Conservation (phyloP, 1,284 basidiomycete genomes). For the Cryptococcus wingfieldii region DNA sequence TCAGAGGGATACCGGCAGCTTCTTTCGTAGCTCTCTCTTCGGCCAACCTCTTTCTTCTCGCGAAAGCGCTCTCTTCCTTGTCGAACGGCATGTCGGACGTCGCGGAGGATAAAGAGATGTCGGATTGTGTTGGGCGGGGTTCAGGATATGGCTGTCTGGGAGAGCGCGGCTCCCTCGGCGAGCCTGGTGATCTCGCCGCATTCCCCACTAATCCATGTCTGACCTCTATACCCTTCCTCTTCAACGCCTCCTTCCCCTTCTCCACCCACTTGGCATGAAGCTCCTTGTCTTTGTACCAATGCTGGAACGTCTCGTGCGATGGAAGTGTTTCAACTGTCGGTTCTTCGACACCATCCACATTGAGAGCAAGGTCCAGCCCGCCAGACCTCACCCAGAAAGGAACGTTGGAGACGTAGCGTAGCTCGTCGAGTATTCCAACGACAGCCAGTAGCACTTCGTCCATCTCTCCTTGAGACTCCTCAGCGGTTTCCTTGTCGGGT, state of each 20-base stretch:
- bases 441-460: slow-evolving; percentile 42
- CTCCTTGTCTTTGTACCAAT: slow-evolving; percentile 30
- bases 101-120: too few relatives aligned
- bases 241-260: slow-evolving; percentile 27
- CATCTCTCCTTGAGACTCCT: slow-evolving; percentile 7
- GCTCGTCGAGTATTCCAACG: slow-evolving; percentile 43
- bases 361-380: slow-evolving; percentile 18
- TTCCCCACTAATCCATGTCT: slow-evolving; percentile 19
- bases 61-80: not conserved
- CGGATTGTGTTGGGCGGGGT: too few relatives aligned
- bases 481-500: not conserved
- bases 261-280: slow-evolving; percentile 27
- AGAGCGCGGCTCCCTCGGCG: too few relatives aligned
- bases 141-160: too few relatives aligned
- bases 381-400: slow-evolving; percentile 45
- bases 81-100: too few relatives aligned
- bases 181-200: too few relatives aligned
- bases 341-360: not conserved
- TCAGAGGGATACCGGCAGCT: not conserved
- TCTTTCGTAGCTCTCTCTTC: not conserved
- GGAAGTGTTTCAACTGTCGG: slow-evolving; percentile 27
- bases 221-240: slow-evolving; percentile 30
- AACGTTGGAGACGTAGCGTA: slow-evolving; percentile 33
- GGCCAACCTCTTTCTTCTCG: not conserved
- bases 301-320: slow-evolving; percentile 23